Conservation (phyloP, 1,284 basidiomycete genomes). For the Boletus semigastroideus region DNA sequence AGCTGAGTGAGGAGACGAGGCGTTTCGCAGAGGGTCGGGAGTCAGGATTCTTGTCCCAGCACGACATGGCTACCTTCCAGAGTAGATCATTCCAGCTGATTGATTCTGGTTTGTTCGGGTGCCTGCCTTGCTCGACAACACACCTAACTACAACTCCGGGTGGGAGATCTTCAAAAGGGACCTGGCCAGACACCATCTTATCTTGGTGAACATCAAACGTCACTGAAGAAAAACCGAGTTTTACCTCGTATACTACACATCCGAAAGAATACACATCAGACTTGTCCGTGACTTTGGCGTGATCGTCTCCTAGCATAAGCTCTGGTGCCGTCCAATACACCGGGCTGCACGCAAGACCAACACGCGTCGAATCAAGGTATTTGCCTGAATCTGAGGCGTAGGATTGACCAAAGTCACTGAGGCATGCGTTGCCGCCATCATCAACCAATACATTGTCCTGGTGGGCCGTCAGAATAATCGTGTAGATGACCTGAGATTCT, state of each 20-base stretch:
- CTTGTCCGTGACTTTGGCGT: constrained; percentile 15
- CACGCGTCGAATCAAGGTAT: constrained; percentile 26
- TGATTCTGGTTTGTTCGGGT: constrained; percentile 10
- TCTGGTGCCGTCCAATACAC: constrained; percentile 32
- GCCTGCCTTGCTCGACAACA: constrained; percentile 4
- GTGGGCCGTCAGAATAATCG: constrained; percentile 2
- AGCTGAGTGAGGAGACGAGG: constrained; percentile 5
- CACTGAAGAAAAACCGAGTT: neutral
- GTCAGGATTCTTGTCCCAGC: constrained; percentile 11
- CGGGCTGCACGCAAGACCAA: constrained; percentile 20
- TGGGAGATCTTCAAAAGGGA: constrained; percentile 15
- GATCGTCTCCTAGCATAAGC: constrained; percentile 13
- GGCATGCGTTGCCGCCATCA: constrained; percentile 24
- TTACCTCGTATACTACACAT: constrained; percentile 34
- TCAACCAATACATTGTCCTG: constrained; percentile 38
- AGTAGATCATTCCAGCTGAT: constrained; percentile 11
- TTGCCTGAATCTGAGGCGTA: constrained; percentile 24
- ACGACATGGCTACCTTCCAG: constrained; percentile 12
- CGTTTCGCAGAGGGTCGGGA: constrained; percentile 17
- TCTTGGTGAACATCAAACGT: neutral
- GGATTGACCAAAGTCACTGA: constrained; percentile 40
- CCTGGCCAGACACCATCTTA: constrained; percentile 27
- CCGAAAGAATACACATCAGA: constrained; percentile 32
- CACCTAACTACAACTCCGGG: neutral
- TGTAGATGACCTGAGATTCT: neutral